Evolutionary conservation across 176 grass and related monocot species (phyloP), one percentile per base, ranked within the genome.

Genomic region (Aechmea fasciata): DNA sequence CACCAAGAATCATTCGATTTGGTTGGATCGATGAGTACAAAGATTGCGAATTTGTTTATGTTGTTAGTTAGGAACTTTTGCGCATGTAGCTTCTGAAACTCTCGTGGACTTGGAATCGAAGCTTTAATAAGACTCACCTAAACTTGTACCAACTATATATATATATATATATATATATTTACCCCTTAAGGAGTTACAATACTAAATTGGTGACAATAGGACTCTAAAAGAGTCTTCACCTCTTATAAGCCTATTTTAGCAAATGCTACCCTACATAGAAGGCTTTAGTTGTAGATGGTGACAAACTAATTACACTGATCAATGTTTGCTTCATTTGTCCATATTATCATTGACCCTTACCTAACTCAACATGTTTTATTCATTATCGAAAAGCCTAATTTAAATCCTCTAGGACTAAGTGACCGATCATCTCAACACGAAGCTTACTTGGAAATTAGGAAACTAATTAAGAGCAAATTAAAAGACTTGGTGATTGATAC

Each of bases 81-180:
- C n/a, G 47, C 10, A 51, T n/a, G 11, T 70, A 29, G 54, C 41
- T 79, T 70, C 50, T 75, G 71, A 75, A 75, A 59, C 6, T 62
- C 49, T 78, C 65, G 7, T 63, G 14, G 72, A 79, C 67, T 71
- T 28, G 49, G 28, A 71, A 68, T 76, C 49, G 67, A 2, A 78
- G 13, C 67, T 54, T 47, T 24, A 15, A 67, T 13, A 76, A 76
- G 61, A 64, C 11, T 49, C 57, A 85, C 67, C 83, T 77, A 85
- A 67, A 67, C 73, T 79, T 80, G 83, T 72, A 80, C 47, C 63
- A 26, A 2, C 25, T 26, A 26, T 26, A 26, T 26, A 66, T 80
- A 48, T n/a, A n/a, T n/a, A n/a, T n/a, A n/a, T n/a, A n/a, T n/a
- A n/a, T n/a, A n/a, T n/a, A n/a, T n/a, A n/a, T n/a, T n/a, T n/a